Evolutionary conservation across 345 rosid genomes (phyloP).

Genomic region (Angophora floribunda): DNA sequence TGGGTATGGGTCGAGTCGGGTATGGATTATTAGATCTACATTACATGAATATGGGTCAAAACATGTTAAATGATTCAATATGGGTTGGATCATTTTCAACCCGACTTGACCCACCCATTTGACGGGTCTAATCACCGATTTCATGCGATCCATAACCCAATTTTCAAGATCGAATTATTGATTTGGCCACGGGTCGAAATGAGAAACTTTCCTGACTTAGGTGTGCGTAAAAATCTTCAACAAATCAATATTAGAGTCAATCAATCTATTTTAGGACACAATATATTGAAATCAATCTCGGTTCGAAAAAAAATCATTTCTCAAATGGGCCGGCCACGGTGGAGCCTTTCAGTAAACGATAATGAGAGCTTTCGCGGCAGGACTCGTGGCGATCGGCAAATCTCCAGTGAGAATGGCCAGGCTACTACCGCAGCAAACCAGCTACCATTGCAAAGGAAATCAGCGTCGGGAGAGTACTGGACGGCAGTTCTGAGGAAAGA

Average conservation of each 20-base stretch:
- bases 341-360: rapidly evolving
- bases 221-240: neutral
- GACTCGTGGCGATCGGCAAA: rapidly evolving
- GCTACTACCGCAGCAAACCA: neutral
- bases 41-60: too few species aligned
- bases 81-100: too few species aligned
- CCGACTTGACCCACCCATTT: too few species aligned
- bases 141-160: too few species aligned
- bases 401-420: neutral
- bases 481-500: neutral
- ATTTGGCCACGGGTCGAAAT: rapidly evolving
- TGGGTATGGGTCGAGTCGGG: too few species aligned
- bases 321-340: too few species aligned
- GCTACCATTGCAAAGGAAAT: neutral
- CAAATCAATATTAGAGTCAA: neutral
- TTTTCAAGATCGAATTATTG: too few species aligned
- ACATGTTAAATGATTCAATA: too few species aligned
- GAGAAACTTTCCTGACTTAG: neutral
- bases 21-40: too few species aligned
- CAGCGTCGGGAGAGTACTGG: neutral
- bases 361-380: too few species aligned
- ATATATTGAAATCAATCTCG: rapidly evolving
- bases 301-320: too few species aligned
- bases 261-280: neutral
- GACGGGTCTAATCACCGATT: too few species aligned